A percentile compares a stretch with the other conserved stretches of the same genome.
phyloP scores from a whole-genome alignment of 1,139 yeast genomes.

The Hyphopichia fennica region DNA sequence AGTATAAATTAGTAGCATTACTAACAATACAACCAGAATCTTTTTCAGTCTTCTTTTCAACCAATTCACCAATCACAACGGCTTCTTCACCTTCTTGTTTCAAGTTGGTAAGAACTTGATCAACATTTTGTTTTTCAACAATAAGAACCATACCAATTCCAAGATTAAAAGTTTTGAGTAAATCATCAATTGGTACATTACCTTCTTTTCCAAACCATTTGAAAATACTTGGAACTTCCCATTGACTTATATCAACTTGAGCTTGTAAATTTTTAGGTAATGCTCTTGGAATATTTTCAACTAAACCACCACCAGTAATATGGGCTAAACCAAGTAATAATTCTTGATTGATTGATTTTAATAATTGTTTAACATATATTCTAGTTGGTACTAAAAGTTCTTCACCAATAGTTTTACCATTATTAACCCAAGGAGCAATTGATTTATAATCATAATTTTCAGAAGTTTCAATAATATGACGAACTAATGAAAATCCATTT shows the following conservation, averaged over 20 bases:
- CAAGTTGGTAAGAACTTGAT: conserved; percentile 53
- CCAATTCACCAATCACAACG: conserved; percentile 74
- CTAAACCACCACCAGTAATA: conserved; percentile 97
- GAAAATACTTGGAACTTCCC: conserved; percentile 89
- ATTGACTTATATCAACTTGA: conserved; percentile 68
- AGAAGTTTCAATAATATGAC: conserved; percentile 82
- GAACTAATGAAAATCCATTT: conserved; percentile 94
- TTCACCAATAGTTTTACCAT: conserved; percentile 75
- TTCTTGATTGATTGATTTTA: conserved; percentile 69
- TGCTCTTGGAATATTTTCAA: conserved; percentile 95
- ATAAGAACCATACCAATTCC: conserved; percentile 97
- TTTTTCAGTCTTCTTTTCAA: conserved; percentile 49
- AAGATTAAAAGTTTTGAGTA: conserved; percentile 87
- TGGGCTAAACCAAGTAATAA: conserved; percentile 88
- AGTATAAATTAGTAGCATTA: conserved; percentile 63
- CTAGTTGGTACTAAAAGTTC: conserved; percentile 87
- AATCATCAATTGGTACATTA: conserved; percentile 80
- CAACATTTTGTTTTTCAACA: conserved; percentile 65
- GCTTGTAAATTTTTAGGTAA: conserved; percentile 82
- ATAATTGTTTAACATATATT: conserved; percentile 88
- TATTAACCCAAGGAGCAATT: conserved; percentile 79
- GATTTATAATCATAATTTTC: conserved; percentile 68
- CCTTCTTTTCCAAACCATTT: conserved; percentile 94
- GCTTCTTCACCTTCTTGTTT: conserved; percentile 72
- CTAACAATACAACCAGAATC: conserved; percentile 64